A percentile compares a stretch with the other conserved stretches of the same genome.
These are phyloP conservation scores for Dictyostelium discoideum DNA, from an alignment of 78 protist species.

Conservation along the genomic window DNA sequence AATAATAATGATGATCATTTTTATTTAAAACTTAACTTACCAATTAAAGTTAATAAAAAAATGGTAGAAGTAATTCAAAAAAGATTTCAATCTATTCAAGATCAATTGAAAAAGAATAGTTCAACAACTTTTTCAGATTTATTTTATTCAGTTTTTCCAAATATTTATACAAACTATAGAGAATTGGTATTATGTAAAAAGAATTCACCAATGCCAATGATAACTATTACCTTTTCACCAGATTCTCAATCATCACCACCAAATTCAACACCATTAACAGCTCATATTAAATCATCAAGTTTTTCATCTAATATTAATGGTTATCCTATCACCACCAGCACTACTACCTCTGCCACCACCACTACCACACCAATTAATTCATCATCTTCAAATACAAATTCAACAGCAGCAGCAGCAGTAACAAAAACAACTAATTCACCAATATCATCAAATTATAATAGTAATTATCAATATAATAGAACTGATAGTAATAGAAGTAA, in stretches of 20 bases:
- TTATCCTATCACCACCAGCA: neutral
- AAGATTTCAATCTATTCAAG: neutral
- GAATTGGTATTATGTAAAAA: neutral
- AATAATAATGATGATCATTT: neutral
- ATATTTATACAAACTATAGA: neutral
- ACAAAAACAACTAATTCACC: neutral
- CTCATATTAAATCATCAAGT: neutral
- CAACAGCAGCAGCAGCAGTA: neutral
- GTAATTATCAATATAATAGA: neutral
- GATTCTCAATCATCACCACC: neutral
- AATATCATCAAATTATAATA: neutral
- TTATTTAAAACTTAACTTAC: neutral
- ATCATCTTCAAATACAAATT: too few relatives aligned
- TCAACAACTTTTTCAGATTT: neutral
- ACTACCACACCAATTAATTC: neutral
- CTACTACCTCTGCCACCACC: neutral
- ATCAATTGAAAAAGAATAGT: neutral
- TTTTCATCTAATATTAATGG: neutral
- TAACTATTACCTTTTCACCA: neutral
- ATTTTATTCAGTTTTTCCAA: neutral
- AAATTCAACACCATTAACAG: neutral
- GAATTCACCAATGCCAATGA: neutral
- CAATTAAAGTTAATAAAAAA: slow-evolving; percentile 8
- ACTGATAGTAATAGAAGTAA: neutral
- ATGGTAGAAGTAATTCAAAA: neutral